phyloP scores from a whole-genome alignment of 768 basidiomycete genomes.

The Leccinum variicolor region DNA sequence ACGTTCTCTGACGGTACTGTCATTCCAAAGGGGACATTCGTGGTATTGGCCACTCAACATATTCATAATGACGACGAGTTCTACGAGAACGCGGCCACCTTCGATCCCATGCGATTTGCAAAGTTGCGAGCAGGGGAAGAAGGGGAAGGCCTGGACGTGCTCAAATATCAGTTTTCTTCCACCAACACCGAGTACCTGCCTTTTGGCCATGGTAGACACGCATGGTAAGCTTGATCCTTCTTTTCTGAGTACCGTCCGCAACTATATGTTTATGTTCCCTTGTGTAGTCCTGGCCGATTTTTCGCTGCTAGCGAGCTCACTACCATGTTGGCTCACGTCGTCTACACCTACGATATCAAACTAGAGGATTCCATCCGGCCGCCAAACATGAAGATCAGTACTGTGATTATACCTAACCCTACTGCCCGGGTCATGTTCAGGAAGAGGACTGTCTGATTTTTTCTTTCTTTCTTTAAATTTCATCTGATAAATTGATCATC shows the following conservation, averaged over 20 bases:
- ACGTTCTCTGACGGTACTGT: constrained; percentile 37
- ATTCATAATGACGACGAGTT: constrained; percentile 19
- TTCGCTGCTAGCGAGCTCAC: background rate
- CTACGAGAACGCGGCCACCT: constrained; percentile 32
- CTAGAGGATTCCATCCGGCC: background rate
- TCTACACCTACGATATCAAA: background rate
- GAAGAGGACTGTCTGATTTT: background rate
- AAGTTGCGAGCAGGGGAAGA: background rate
- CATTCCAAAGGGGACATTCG: constrained; percentile 31
- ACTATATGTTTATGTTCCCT: background rate
- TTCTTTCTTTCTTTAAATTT: background rate
- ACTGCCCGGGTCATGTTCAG: background rate
- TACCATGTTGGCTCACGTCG: background rate
- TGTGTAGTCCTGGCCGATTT: background rate
- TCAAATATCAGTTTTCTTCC: background rate
- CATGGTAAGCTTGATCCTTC: background rate
- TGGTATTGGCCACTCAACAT: constrained; percentile 22
- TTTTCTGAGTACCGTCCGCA: background rate
- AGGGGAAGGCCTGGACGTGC: background rate
- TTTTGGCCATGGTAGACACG: background rate
- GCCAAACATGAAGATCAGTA: background rate
- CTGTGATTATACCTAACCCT: background rate
- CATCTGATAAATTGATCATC: background rate
- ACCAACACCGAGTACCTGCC: background rate
- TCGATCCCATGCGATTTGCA: background rate